Conservation (phyloP, 129 eudicot species). For the Flaveria linearis region DNA sequence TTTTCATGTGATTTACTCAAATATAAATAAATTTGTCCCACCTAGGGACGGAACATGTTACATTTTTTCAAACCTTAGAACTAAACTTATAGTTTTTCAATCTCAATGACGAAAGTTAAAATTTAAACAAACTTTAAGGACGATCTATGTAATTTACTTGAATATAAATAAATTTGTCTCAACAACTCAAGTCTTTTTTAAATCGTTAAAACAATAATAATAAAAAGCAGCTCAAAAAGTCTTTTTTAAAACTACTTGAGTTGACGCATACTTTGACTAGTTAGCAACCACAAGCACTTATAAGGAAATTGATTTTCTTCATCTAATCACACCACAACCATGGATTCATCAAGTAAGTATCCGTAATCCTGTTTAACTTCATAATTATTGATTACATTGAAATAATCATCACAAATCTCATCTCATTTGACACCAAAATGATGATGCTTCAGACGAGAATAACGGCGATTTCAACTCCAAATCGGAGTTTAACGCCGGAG, state of each 20-base stretch:
- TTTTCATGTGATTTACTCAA: too few species aligned
- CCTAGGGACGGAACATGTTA: too few species aligned
- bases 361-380: constrained; percentile 2
- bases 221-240: not conserved
- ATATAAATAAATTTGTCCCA: too few species aligned
- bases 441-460: constrained; percentile 20
- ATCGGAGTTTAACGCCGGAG: constrained; percentile 27
- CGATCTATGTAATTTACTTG: too few species aligned
- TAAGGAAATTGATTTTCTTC: not conserved
- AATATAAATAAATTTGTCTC: too few species aligned
- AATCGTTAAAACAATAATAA: too few species aligned
- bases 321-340: not conserved
- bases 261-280: not conserved
- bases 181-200: too few species aligned
- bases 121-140: too few species aligned
- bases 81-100: too few species aligned
- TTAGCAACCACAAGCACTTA: not conserved
- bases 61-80: too few species aligned
- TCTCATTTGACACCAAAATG: constrained; percentile 8
- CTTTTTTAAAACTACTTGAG: not conserved
- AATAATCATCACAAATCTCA: not conserved
- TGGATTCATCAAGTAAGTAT: constrained; percentile 24
- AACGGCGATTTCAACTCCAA: constrained; percentile 10
- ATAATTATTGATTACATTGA: not conserved
- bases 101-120: too few species aligned